phyloP scores from a whole-genome alignment of 83 land plant species.

The Thuja plicata region DNA sequence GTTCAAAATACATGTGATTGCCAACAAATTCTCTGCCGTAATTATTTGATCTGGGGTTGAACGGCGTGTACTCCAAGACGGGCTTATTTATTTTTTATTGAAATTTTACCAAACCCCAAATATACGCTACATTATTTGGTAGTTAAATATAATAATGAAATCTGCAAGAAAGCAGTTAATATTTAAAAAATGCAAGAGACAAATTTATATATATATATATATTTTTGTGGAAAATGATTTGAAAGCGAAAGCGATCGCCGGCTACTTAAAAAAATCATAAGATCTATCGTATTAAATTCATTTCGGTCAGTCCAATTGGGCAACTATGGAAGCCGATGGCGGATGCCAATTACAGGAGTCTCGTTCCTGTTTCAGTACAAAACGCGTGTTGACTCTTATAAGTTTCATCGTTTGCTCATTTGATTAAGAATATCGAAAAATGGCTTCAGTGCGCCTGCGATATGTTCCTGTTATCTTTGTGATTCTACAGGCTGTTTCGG shows the following conservation, averaged over 20 bases:
- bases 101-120: neutral
- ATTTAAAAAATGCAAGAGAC: neutral
- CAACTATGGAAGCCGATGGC: no score
- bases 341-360: no score
- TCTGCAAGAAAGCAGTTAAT: neutral
- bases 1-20: neutral
- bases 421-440: neutral
- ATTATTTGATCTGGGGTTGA: neutral
- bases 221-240: neutral
- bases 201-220: neutral
- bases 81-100: neutral
- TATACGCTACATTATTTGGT: neutral
- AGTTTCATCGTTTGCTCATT: neutral
- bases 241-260: neutral
- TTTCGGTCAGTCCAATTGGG: no score
- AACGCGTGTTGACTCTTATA: no score
- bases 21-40: neutral
- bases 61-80: neutral
- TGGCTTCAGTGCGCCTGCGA: neutral
- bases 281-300: neutral
- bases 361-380: neutral
- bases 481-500: neutral
- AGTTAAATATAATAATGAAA: neutral
- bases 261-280: neutral
- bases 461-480: neutral